phyloP scores from a whole-genome alignment of 2,329 filamentous ascomycete genomes.

The Trichoderma asperellum region DNA sequence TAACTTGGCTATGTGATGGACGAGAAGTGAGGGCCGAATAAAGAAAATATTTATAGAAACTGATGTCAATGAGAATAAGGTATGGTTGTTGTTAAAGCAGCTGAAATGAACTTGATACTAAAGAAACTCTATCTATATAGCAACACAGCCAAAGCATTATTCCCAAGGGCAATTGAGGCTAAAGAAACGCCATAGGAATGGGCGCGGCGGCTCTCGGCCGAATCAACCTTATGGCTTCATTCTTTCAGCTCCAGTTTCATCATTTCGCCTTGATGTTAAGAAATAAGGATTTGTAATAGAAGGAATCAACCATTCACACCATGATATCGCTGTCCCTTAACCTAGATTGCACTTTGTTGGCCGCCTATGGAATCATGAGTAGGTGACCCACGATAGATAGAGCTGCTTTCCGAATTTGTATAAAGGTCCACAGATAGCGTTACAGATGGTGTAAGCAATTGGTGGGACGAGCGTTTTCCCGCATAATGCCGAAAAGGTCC shows the following conservation, averaged over 20 bases:
- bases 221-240: background rate
- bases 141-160: background rate
- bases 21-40: background rate
- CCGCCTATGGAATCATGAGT: slow-evolving; percentile 32
- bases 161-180: background rate
- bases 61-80: background rate
- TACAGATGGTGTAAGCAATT: background rate
- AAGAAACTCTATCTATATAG: background rate
- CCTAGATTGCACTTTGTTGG: slow-evolving; percentile 35
- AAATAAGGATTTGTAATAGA: background rate
- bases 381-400: background rate
- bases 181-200: background rate
- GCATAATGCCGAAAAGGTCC: background rate
- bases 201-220: background rate
- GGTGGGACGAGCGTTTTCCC: background rate
- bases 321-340: background rate
- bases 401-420: background rate
- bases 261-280: background rate
- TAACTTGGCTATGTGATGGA: background rate
- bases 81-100: background rate
- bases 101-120: background rate
- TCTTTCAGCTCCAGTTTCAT: background rate
- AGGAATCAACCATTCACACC: background rate
- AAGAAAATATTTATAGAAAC: background rate
- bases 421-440: background rate